A percentile compares a stretch with the other conserved stretches of the same genome.
phyloP scores from a whole-genome alignment of 345 rosid species.

The Gossypium bickii region DNA sequence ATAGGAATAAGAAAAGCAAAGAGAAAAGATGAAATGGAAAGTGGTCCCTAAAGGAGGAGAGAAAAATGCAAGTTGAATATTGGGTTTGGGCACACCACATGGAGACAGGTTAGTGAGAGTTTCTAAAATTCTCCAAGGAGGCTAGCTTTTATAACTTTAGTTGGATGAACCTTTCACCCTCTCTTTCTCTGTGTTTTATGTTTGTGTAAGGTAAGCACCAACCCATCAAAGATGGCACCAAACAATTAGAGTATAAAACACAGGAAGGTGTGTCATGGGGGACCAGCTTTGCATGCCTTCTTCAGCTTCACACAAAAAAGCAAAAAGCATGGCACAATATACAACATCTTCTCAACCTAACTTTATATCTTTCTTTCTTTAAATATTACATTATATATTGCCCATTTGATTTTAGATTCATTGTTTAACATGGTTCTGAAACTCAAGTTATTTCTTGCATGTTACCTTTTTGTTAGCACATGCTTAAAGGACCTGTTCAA shows the following conservation, averaged over 20 bases:
- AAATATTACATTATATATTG: too few species aligned
- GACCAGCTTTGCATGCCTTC: conserved; percentile 16
- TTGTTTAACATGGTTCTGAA: too few species aligned
- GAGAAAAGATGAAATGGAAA: not conserved
- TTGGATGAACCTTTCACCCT: conserved; percentile 15
- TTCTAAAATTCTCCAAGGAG: not conserved
- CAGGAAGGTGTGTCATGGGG: not conserved
- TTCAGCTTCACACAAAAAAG: conserved; percentile 12
- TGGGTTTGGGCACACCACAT: not conserved
- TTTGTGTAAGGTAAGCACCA: conserved; percentile 19
- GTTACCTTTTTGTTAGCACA: too few species aligned
- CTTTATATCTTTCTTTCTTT: not conserved
- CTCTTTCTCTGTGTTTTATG: conserved; percentile 11
- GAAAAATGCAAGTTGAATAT: not conserved
- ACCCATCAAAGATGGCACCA: not conserved
- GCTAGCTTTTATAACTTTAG: conserved; percentile 15
- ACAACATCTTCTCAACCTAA: not conserved
- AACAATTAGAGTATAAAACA: conserved; percentile 8
- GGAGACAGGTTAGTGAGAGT: conserved; percentile 17
- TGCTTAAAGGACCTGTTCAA: too few species aligned
- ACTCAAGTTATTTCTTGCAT: too few species aligned
- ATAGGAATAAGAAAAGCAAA: not conserved
- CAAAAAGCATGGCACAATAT: conserved; percentile 5
- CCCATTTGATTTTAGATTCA: too few species aligned
- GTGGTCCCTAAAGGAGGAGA: not conserved